phyloP scores from a whole-genome alignment of 2,329 filamentous ascomycete species.

The Cladosporium oxysporum region DNA sequence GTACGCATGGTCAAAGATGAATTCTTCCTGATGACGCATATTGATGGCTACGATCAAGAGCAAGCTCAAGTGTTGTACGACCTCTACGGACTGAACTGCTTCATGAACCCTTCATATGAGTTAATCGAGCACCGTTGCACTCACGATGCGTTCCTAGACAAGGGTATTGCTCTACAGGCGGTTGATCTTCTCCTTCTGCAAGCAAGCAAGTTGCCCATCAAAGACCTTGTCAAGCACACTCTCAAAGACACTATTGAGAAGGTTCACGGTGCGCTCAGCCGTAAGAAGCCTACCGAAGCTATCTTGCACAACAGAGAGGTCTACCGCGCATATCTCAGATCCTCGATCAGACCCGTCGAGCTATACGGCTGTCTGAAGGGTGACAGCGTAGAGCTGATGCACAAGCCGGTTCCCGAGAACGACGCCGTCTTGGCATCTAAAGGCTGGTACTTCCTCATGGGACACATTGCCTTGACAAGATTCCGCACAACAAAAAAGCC shows the following conservation, averaged over 20 bases:
- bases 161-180: constrained; percentile 74
- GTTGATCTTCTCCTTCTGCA: constrained; percentile 82
- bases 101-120: constrained; percentile 39
- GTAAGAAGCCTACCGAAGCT: constrained; percentile 73
- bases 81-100: constrained; percentile 73
- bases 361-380: constrained; percentile 82
- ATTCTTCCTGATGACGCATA: constrained; percentile 71
- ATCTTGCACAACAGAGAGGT: constrained; percentile 87
- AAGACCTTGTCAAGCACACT: constrained; percentile 88
- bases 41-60: constrained; percentile 83
- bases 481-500: constrained; percentile 79
- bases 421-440: constrained; percentile 70
- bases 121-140: constrained; percentile 74
- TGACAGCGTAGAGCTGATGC: constrained; percentile 70
- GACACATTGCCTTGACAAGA: constrained; percentile 83
- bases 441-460: constrained; percentile 90
- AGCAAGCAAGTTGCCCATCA: constrained; percentile 81
- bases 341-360: constrained; percentile 77
- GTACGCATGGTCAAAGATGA: constrained; percentile 87
- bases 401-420: constrained; percentile 63
- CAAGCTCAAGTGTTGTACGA: constrained; percentile 83
- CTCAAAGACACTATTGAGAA: constrained; percentile 88
- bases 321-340: constrained; percentile 77
- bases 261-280: constrained; percentile 82
- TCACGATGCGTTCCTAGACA: constrained; percentile 71